Evolutionary conservation across 1,139 yeast genomes (phyloP).

Genomic region (Taiozyma sp.): DNA sequence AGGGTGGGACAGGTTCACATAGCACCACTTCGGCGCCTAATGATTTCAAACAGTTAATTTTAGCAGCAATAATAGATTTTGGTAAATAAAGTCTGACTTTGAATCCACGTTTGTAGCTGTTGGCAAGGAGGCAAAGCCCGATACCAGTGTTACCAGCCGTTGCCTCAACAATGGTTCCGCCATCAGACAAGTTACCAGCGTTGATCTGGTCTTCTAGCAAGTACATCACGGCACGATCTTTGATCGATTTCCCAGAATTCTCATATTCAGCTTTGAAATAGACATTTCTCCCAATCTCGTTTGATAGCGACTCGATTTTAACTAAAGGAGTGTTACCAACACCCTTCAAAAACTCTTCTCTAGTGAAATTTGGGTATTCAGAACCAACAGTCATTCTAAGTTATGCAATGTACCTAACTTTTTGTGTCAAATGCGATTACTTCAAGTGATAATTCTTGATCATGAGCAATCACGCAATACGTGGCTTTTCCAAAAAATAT

Average conservation of each 20-base stretch:
- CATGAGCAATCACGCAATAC: neutral
- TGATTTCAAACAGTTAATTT: conserved; percentile 10
- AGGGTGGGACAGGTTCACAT: conserved; percentile 13
- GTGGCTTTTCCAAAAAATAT: neutral
- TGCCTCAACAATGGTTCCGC: conserved; percentile 37
- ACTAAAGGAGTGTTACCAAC: conserved; percentile 30
- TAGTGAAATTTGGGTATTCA: conserved; percentile 42
- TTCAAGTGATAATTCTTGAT: neutral
- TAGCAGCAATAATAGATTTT: conserved; percentile 16
- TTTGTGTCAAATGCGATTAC: neutral
- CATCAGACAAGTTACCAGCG: conserved; percentile 55
- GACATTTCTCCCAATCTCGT: conserved; percentile 49
- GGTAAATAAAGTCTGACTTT: conserved; percentile 19
- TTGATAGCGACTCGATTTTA: conserved; percentile 14
- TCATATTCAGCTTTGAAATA: conserved; percentile 79
- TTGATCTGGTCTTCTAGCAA: conserved; percentile 68
- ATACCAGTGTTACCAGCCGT: conserved; percentile 25
- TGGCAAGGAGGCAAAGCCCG: conserved; percentile 16
- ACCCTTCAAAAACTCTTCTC: conserved; percentile 57
- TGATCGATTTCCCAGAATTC: conserved; percentile 88
- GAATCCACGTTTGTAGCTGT: conserved; percentile 18
- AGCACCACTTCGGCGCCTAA: conserved; percentile 17
- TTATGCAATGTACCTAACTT: neutral
- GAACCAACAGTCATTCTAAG: neutral
- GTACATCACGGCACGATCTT: conserved; percentile 76